Percentiles rank a stretch among this genome's conserved stretches.
phyloP scores from a whole-genome alignment of 2,329 filamentous ascomycete genomes.

The Alternaria sp. region DNA sequence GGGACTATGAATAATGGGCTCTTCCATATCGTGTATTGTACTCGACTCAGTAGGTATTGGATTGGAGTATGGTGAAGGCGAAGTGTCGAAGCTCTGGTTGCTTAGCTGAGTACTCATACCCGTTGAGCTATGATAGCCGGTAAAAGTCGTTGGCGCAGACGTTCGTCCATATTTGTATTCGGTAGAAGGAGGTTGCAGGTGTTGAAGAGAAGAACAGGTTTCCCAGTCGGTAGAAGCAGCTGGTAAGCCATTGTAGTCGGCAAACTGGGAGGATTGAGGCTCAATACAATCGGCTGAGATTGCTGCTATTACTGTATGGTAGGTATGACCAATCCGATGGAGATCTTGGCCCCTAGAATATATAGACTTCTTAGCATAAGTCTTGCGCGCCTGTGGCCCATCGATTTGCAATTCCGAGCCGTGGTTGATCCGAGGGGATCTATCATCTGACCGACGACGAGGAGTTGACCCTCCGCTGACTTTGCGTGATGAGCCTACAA shows the following conservation, averaged over 20 bases:
- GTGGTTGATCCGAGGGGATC: background rate
- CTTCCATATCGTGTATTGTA: background rate
- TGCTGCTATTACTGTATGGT: background rate
- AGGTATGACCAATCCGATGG: background rate
- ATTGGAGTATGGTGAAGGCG: constrained; percentile 4
- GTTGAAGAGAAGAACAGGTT: background rate
- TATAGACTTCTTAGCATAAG: background rate
- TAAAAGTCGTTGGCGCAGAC: background rate
- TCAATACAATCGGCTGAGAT: background rate
- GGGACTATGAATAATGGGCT: background rate
- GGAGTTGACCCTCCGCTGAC: background rate
- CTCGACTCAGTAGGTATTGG: background rate
- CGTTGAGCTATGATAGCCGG: background rate
- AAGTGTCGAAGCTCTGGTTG: background rate
- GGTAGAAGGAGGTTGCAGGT: background rate
- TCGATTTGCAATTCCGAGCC: background rate
- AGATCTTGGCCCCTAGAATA: background rate
- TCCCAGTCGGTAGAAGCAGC: background rate
- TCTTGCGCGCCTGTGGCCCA: background rate
- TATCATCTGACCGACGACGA: background rate
- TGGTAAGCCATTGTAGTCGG: background rate
- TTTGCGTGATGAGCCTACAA: background rate
- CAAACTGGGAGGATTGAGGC: background rate
- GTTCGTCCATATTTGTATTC: background rate
- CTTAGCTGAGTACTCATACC: constrained; percentile 14